Evolutionary conservation across 495 filamentous ascomycete genomes (phyloP).

Genomic region (Thozetella sp.): DNA sequence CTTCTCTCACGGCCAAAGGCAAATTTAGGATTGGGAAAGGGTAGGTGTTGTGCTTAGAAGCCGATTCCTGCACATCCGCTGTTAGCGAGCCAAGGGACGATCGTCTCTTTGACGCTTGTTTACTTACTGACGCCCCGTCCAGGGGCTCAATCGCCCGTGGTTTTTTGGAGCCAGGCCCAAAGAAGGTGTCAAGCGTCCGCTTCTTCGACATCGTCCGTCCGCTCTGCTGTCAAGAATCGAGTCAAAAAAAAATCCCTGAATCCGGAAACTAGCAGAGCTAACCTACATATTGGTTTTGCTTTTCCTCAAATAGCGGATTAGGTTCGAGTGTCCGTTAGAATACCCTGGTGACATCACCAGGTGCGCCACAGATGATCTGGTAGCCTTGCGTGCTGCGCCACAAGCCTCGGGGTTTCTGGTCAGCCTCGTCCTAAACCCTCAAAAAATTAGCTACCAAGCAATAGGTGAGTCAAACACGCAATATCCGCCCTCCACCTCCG

Average conservation of each 20-base stretch:
- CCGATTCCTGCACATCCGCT: neutral
- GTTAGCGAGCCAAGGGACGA: neutral
- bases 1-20: slow-evolving; percentile 30
- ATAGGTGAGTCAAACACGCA: slow-evolving; percentile 9
- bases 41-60: slow-evolving; percentile 56
- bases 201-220: slow-evolving; percentile 33
- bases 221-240: too few species aligned
- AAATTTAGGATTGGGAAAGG: slow-evolving; percentile 63
- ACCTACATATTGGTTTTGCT: too few species aligned
- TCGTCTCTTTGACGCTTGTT: neutral
- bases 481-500: neutral
- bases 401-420: slow-evolving; percentile 1
- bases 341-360: neutral
- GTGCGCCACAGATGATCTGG: slow-evolving; percentile 4
- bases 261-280: too few species aligned
- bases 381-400: slow-evolving; percentile 16
- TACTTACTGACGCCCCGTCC: neutral
- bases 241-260: too few species aligned
- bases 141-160: slow-evolving; percentile 11
- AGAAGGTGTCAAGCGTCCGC: slow-evolving; percentile 54
- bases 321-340: neutral
- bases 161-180: slow-evolving; percentile 43
- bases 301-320: neutral
- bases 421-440: slow-evolving; percentile 8
- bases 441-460: neutral